Conservation (phyloP, 1,284 basidiomycete genomes). For the Irpex rosettiformis region DNA sequence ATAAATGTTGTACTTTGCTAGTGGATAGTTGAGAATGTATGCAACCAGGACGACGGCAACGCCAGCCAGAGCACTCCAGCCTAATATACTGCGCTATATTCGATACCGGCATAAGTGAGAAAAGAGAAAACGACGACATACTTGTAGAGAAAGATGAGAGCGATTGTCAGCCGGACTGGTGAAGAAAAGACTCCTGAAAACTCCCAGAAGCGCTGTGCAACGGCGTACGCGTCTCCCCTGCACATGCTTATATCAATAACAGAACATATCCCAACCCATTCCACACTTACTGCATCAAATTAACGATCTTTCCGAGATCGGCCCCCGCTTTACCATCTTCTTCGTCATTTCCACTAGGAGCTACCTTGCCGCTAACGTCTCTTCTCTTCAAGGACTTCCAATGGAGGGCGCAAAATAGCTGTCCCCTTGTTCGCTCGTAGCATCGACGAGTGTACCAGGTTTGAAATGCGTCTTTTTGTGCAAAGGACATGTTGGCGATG, state of each 20-base stretch:
- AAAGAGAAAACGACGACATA: slow-evolving; percentile 30
- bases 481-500: slow-evolving; percentile 64
- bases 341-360: slow-evolving; percentile 38
- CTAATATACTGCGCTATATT: slow-evolving; percentile 55
- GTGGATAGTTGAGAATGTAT: slow-evolving; percentile 61
- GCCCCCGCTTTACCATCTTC: slow-evolving; percentile 36
- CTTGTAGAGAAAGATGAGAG: slow-evolving; percentile 74
- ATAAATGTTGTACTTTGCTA: slow-evolving; percentile 63
- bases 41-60: slow-evolving; percentile 67
- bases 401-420: slow-evolving; percentile 70
- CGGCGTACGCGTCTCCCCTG: slow-evolving; percentile 70
- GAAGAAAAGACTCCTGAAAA: slow-evolving; percentile 65
- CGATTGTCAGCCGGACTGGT: slow-evolving; percentile 73
- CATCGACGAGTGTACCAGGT: slow-evolving; percentile 63
- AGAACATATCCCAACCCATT: neutral
- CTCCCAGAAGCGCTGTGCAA: slow-evolving; percentile 69
- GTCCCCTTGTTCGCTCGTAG: slow-evolving; percentile 65
- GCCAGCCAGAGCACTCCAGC: slow-evolving; percentile 82
- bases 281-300: slow-evolving; percentile 61
- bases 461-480: slow-evolving; percentile 63
- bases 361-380: slow-evolving; percentile 55
- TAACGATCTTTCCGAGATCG: slow-evolving; percentile 69
- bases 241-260: slow-evolving; percentile 2
- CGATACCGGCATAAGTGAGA: neutral
- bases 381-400: slow-evolving; percentile 63